phyloP scores from a whole-genome alignment of 1,284 basidiomycete genomes.

The Cryptococcus maquisensis region DNA sequence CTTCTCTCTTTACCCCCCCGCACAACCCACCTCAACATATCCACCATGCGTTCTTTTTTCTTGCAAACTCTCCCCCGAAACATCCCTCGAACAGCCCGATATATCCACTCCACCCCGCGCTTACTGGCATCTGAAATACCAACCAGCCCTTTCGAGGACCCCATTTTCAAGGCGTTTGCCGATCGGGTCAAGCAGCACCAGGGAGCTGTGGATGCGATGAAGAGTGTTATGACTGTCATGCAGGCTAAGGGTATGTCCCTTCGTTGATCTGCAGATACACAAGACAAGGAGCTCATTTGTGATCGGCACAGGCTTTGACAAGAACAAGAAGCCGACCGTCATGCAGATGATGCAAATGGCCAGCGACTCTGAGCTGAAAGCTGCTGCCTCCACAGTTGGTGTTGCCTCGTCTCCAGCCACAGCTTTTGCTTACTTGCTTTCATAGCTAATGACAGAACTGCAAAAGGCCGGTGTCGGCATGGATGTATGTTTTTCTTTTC shows the following conservation, averaged over 20 bases:
- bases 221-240: slow-evolving; percentile 33
- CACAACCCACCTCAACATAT: too few relatives aligned
- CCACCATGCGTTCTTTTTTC: too few relatives aligned
- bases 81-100: not conserved
- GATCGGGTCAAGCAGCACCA: slow-evolving; percentile 35
- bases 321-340: slow-evolving; percentile 27
- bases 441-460: slow-evolving; percentile 35
- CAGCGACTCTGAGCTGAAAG: slow-evolving; percentile 37
- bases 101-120: slow-evolving; percentile 16
- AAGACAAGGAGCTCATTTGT: not conserved
- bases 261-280: not conserved
- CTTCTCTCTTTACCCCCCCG: too few relatives aligned
- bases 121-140: slow-evolving; percentile 25
- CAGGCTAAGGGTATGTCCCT: slow-evolving; percentile 38
- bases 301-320: slow-evolving; percentile 29
- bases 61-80: too few relatives aligned
- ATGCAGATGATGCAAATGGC: slow-evolving; percentile 40
- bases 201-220: slow-evolving; percentile 33
- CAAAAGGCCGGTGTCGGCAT: slow-evolving; percentile 38
- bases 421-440: too few relatives aligned
- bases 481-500: slow-evolving; percentile 18
- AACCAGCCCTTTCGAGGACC: slow-evolving; percentile 27
- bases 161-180: slow-evolving; percentile 29
- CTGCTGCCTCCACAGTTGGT: slow-evolving; percentile 35
- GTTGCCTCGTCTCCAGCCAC: not conserved